Percentiles rank a stretch among this genome's conserved stretches.
Conservation (phyloP, 2,329 filamentous ascomycete species). For the Verticillium zaregamsianum region DNA sequence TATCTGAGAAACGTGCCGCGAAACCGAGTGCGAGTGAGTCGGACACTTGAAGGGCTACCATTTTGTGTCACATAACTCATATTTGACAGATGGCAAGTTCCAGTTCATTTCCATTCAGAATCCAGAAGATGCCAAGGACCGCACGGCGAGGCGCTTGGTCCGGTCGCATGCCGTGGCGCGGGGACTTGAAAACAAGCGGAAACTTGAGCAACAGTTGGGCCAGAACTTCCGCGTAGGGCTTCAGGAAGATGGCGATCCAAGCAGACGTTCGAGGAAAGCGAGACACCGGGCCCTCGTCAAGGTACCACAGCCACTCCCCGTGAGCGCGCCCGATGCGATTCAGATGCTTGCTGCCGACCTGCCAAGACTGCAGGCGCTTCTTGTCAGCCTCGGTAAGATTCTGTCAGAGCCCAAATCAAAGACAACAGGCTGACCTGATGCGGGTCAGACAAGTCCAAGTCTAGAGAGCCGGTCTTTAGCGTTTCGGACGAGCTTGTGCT, state of each 20-base stretch:
- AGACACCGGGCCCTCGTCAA: too few relatives aligned
- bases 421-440: neutral
- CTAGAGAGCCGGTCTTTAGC: neutral
- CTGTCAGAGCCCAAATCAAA: neutral
- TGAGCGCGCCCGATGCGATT: neutral
- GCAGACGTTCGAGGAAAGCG: neutral
- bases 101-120: neutral
- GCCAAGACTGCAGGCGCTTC: neutral
- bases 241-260: neutral
- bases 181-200: neutral
- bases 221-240: neutral
- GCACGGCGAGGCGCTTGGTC: neutral
- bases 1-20: too few relatives aligned
- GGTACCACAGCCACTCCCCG: neutral
- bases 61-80: neutral
- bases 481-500: constrained; percentile 26
- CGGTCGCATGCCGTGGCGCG: neutral
- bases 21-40: neutral
- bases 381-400: neutral
- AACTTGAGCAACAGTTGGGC: neutral
- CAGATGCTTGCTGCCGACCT: neutral
- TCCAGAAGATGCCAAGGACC: neutral
- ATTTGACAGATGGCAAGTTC: neutral
- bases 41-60: too few relatives aligned
- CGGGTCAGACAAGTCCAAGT: neutral